Evolutionary conservation across 1,139 yeast genomes (phyloP).

Genomic region (Kodamaea suecica): DNA sequence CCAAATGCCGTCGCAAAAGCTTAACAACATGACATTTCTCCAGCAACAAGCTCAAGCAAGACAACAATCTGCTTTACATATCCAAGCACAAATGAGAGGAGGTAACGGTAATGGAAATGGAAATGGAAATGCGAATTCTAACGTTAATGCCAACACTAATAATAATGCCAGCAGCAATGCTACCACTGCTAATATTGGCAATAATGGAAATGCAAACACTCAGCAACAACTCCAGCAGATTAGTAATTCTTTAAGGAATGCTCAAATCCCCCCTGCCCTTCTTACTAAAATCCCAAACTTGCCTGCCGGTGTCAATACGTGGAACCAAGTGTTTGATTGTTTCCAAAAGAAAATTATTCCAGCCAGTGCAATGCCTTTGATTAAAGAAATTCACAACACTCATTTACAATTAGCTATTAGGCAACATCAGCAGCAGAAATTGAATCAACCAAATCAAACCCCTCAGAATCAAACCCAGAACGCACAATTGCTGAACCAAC

Average conservation of each 20-base stretch:
- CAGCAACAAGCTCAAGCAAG: constrained; percentile 53
- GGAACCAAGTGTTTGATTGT: constrained; percentile 78
- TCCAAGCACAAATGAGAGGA: constrained; percentile 30
- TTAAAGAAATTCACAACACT: constrained; percentile 59
- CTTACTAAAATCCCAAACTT: constrained; percentile 70
- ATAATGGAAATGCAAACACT: constrained; percentile 7
- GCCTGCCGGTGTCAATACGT: constrained; percentile 79
- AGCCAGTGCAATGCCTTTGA: constrained; percentile 49
- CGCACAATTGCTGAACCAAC: constrained; percentile 9
- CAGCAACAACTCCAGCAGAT: constrained; percentile 37
- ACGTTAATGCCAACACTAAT: neutral
- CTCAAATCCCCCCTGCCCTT: constrained; percentile 74
- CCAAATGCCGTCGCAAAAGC: constrained; percentile 4
- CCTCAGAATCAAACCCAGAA: constrained; percentile 10
- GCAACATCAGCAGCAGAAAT: constrained; percentile 26
- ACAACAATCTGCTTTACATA: constrained; percentile 41
- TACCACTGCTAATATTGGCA: constrained; percentile 5
- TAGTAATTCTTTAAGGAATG: constrained; percentile 40
- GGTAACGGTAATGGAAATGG: neutral
- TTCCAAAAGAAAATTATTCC: constrained; percentile 59
- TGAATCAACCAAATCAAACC: constrained; percentile 11
- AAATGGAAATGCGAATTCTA: constrained; percentile 1
- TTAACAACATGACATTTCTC: constrained; percentile 28
- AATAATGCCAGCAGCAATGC: constrained; percentile 2
- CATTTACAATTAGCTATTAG: constrained; percentile 49